Evolutionary conservation across 495 filamentous ascomycete species (phyloP).

Genomic region (Penicillium roqueforti): DNA sequence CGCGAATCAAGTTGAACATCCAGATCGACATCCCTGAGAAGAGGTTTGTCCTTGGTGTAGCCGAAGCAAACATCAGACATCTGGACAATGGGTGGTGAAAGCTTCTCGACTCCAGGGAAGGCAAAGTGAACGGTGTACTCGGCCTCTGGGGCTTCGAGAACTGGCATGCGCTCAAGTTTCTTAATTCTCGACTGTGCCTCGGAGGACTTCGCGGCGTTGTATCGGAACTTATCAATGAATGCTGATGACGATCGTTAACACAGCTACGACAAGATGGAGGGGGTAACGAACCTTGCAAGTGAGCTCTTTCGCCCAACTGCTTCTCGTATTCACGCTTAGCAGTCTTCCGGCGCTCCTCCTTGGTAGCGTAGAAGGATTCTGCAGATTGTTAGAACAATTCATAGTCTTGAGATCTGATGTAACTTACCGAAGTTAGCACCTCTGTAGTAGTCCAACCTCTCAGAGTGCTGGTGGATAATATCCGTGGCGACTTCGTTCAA

Average conservation of each 20-base stretch:
- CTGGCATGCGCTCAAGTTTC: constrained; percentile 94
- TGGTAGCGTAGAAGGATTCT: constrained; percentile 96
- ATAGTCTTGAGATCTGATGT: not conserved
- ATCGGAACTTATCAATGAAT: constrained; percentile 99
- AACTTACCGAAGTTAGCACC: constrained; percentile 78
- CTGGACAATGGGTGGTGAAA: constrained; percentile 96
- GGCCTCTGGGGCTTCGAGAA: constrained; percentile 82
- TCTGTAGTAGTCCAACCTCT: constrained; percentile 97
- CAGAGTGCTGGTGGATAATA: constrained; percentile 97
- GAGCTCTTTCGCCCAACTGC: constrained; percentile 88
- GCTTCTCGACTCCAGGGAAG: constrained; percentile 96
- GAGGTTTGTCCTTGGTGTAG: constrained; percentile 73
- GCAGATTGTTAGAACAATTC: constrained; percentile 17
- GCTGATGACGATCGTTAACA: constrained; percentile 43
- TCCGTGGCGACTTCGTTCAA: constrained; percentile 99
- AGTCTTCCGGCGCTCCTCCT: constrained; percentile 93
- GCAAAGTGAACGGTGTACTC: constrained; percentile 97
- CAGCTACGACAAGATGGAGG: not conserved
- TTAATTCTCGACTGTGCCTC: constrained; percentile 98
- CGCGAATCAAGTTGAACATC: constrained; percentile 97
- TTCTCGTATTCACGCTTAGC: constrained; percentile 98
- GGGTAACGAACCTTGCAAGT: constrained; percentile 58
- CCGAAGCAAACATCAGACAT: constrained; percentile 93
- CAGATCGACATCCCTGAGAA: constrained; percentile 83
- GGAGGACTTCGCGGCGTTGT: constrained; percentile 98